Percentiles rank a stretch among this genome's conserved stretches.
Evolutionary conservation across 331 rosid genomes (phyloP).

Genomic region (Spiraea crenata): DNA sequence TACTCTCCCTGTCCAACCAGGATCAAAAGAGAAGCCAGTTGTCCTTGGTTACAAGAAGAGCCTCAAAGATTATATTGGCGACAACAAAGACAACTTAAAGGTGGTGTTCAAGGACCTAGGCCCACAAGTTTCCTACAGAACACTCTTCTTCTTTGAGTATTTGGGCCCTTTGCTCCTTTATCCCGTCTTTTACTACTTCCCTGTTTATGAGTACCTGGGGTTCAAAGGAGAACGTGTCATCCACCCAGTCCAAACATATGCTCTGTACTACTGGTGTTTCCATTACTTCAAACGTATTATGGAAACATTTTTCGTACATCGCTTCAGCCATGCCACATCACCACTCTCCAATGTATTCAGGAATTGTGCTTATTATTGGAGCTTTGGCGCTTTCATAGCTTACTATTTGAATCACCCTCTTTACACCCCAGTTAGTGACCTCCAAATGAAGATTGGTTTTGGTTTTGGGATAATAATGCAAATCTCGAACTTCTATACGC

Average conservation of each 20-base stretch:
- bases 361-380: conserved; percentile 95
- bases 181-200: conserved; percentile 85
- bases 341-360: conserved; percentile 91
- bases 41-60: conserved; percentile 72
- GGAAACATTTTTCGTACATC: conserved; percentile 90
- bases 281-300: conserved; percentile 88
- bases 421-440: conserved; percentile 79
- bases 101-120: conserved; percentile 90
- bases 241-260: conserved; percentile 86
- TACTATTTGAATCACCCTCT: conserved; percentile 87
- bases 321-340: conserved; percentile 98
- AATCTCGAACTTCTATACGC: conserved; percentile 73
- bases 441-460: conserved; percentile 92
- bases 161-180: conserved; percentile 90
- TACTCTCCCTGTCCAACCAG: conserved; percentile 75
- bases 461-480: conserved; percentile 77
- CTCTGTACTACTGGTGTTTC: conserved; percentile 93
- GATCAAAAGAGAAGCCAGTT: conserved; percentile 77
- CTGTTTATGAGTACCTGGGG: conserved; percentile 69
- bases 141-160: conserved; percentile 86
- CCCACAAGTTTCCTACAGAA: conserved; percentile 81
- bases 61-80: conserved; percentile 61
- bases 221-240: conserved; percentile 73
- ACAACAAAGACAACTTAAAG: conserved; percentile 56
- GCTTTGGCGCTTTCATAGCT: conserved; percentile 76